A percentile compares a stretch with the other conserved stretches of the same genome.
Conservation (phyloP, 2,329 filamentous ascomycete genomes). For the Aspergillus chevalieri region DNA sequence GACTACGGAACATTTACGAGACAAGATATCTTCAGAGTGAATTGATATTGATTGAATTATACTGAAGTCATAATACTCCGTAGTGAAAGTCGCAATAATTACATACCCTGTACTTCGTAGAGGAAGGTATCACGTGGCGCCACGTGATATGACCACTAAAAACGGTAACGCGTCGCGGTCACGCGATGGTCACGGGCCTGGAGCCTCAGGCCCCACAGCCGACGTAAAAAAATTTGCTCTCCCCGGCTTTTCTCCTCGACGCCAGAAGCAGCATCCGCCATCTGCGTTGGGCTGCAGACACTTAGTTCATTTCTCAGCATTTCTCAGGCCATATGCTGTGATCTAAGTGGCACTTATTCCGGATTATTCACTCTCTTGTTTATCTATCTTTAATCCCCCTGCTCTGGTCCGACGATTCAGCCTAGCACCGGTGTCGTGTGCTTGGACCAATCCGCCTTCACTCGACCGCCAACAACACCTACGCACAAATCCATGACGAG, state of each 20-base stretch:
- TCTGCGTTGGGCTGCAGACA: neutral
- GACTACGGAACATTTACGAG: neutral
- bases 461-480: constrained; percentile 6
- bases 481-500: neutral
- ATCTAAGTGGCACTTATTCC: too few species aligned
- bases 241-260: constrained; percentile 1
- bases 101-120: too few species aligned
- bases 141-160: constrained; percentile 1
- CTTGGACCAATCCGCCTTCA: constrained; percentile 9
- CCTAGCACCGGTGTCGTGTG: constrained; percentile 15
- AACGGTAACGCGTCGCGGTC: constrained; percentile 6
- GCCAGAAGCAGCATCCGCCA: neutral
- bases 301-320: neutral
- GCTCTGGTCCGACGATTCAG: too few species aligned
- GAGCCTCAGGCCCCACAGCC: constrained; percentile 18
- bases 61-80: too few species aligned
- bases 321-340: neutral
- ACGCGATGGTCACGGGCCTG: constrained; percentile 13
- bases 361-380: too few species aligned
- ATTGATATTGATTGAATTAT: neutral
- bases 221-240: constrained; percentile 12
- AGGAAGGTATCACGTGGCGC: neutral
- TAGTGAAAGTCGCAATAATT: neutral
- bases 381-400: too few species aligned
- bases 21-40: neutral